These are phyloP conservation scores for Myriosclerotinia duriaeana DNA, from an alignment of 2,329 filamentous ascomycete species.

Conservation along the genomic window DNA sequence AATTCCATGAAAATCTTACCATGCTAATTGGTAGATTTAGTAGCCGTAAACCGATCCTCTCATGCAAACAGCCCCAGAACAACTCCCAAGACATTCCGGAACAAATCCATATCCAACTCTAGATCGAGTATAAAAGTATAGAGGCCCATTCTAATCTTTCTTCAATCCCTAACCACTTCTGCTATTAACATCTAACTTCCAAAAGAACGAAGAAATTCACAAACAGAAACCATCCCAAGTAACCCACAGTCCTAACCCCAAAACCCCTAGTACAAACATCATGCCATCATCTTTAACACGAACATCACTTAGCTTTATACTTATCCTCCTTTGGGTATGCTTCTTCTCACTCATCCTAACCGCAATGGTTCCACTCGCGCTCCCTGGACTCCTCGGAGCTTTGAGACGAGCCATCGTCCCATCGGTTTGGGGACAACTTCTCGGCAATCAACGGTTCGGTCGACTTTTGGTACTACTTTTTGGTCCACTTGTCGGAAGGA, in stretches of 20 bases:
- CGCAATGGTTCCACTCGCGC: no score
- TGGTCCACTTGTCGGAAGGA: no score
- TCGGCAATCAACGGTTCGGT: no score
- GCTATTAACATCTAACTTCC: background rate
- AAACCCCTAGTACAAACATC: background rate
- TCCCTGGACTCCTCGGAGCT: no score
- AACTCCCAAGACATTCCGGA: background rate
- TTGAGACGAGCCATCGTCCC: no score
- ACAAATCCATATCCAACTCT: background rate
- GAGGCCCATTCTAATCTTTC: background rate
- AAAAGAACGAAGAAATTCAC: background rate
- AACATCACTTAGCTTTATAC: fast-evolving
- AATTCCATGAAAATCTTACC: no score
- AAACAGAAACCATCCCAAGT: background rate
- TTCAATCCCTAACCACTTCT: background rate
- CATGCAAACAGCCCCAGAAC: background rate
- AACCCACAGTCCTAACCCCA: background rate
- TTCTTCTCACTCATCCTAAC: background rate
- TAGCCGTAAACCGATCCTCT: background rate
- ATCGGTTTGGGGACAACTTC: no score
- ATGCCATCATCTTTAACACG: background rate
- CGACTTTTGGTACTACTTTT: no score
- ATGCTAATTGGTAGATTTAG: no score
- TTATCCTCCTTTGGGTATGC: background rate
- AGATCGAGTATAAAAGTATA: fast-evolving